Base-by-base conservation (phyloP, 768 basidiomycete species). In the Leccinum uliginosum region DNA sequence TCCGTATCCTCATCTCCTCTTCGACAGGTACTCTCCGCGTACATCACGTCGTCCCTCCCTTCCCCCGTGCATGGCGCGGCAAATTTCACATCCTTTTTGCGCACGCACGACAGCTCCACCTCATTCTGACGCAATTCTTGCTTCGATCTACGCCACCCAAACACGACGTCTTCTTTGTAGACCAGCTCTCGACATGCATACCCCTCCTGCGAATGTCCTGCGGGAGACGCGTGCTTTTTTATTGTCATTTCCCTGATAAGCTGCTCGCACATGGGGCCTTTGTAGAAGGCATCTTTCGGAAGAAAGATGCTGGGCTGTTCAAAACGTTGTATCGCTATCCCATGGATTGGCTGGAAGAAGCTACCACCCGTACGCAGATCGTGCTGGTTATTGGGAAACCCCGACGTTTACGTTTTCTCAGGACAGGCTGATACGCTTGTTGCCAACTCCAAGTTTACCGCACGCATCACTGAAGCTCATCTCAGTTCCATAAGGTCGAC, bases 221-320 rank as follows among this genome's bases (percentile, higher is more conserved):
- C 3, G 77, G 77, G 21, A 91, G 83, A n/a, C 84, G 92, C 2
- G 90, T 96, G 29, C 87, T 98, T 19, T 98, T 98, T 73, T 98
- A 99, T 70, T 96, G 93, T 62, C 97, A 98, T 70, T 98, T 99
- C 62, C 97, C 96, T 0, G 96, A 99, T 74, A 96, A 96, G 71
- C 77, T 98, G 1, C 80, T 98, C 26, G 84, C 88, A 6, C 82
- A 83, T 59, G 89, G 89, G 0, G 83, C 73, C 4, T 71, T 80
- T 65, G 78, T 84, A 0, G 83, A 87, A 52, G 85, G 82, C 12
- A 71, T 75, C 53, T 64, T 71, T 44, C 70, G 67, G 38, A 78
- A 69, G 64, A 76, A 68, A 50, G 74, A 73, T 3, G 71, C 73
- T 0, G 69, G 81, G 19, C 32, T 86, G 3, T 62, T 96, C 63